Percentiles rank a stretch among this genome's conserved stretches.
These are phyloP conservation scores for Fusarium nanum DNA, from an alignment of 2,329 filamentous ascomycete genomes.

Conservation along the genomic window DNA sequence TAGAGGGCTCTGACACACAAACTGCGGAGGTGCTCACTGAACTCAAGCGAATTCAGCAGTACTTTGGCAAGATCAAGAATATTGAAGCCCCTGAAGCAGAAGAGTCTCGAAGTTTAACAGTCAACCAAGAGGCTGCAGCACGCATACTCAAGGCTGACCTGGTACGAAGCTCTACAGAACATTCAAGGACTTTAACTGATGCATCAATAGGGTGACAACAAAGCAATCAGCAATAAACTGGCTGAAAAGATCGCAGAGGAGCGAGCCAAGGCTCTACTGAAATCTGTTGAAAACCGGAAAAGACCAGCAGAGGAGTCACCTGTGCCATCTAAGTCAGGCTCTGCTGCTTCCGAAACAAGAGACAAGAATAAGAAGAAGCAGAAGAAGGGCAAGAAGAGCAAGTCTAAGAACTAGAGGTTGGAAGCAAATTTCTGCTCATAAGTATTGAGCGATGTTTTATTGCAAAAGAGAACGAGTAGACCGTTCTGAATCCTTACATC, in stretches of 20 bases:
- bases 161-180: constrained; percentile 58
- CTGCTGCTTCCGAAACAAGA: constrained; percentile 23
- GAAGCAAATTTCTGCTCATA: background rate
- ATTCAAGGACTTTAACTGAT: constrained; percentile 27
- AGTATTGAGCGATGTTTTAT: background rate
- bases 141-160: constrained; percentile 87
- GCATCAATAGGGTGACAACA: constrained; percentile 59
- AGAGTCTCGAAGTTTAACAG: constrained; percentile 63
- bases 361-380: constrained; percentile 50
- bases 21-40: constrained; percentile 87
- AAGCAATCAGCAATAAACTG: constrained; percentile 63
- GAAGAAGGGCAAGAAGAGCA: constrained; percentile 51
- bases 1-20: constrained; percentile 84
- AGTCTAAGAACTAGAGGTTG: constrained; percentile 43
- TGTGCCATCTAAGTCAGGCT: constrained; percentile 39
- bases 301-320: constrained; percentile 53
- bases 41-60: constrained; percentile 86
- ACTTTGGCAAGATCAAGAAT: constrained; percentile 90
- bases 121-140: constrained; percentile 81
- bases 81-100: constrained; percentile 67
- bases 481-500: background rate
- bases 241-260: constrained; percentile 68
- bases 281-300: constrained; percentile 59
- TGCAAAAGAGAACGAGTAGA: background rate
- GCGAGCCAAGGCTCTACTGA: constrained; percentile 63